These are phyloP conservation scores for Botrytis paeoniae DNA, from an alignment of 2,329 filamentous ascomycete genomes.

Conservation along the genomic window DNA sequence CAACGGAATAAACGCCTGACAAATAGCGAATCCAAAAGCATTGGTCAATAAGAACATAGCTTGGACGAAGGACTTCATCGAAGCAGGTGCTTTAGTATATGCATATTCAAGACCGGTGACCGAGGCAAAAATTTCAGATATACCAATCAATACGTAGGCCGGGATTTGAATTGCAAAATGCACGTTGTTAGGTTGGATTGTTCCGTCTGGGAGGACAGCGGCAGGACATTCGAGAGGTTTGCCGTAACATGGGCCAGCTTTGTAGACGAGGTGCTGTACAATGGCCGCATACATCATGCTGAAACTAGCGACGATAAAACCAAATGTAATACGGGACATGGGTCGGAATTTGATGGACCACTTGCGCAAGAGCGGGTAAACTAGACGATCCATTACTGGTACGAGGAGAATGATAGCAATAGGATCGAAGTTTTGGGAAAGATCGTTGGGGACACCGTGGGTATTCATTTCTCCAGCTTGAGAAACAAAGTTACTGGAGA, in stretches of 20 bases:
- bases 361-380: constrained; percentile 57
- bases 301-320: constrained; percentile 48
- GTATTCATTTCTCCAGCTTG: constrained; percentile 55
- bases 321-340: constrained; percentile 56
- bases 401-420: constrained; percentile 57
- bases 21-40: constrained; percentile 53
- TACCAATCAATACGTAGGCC: constrained; percentile 47
- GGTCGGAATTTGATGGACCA: constrained; percentile 56
- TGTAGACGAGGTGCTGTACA: constrained; percentile 51
- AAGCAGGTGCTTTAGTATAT: constrained; percentile 72
- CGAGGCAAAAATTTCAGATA: constrained; percentile 56
- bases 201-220: neutral
- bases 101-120: constrained; percentile 70
- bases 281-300: constrained; percentile 19
- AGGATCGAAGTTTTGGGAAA: constrained; percentile 58
- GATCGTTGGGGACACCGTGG: constrained; percentile 56
- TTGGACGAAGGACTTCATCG: constrained; percentile 74
- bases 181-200: constrained; percentile 26
- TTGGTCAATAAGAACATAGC: constrained; percentile 66
- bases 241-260: constrained; percentile 55
- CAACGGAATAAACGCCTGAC: constrained; percentile 44
- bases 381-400: constrained; percentile 49
- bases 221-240: constrained; percentile 33
- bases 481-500: constrained; percentile 57
- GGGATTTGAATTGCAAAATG: constrained; percentile 47